Evolutionary conservation across 169 alveolate genomes (phyloP), one percentile per base, ranked within the genome.

Genomic region (Eimeria brunetti): DNA sequence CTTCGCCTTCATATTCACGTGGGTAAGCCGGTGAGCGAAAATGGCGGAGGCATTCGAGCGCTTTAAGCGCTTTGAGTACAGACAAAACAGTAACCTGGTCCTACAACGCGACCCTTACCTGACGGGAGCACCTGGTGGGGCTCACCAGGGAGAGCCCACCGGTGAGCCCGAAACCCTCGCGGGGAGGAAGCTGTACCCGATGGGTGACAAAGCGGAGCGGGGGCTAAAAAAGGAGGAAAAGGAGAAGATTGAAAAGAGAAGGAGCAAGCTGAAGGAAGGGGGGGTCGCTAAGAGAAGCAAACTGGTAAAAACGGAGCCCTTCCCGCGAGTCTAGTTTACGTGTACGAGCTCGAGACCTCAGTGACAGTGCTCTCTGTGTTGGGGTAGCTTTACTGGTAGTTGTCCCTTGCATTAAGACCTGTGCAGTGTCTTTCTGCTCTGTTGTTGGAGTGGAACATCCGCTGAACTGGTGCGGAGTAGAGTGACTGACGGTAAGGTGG

Each of bases 111-210:
- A 73, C 93, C 97, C 97, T 49, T 94, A 96, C 49, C 83, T 91
- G 9, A 92, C 96, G 51, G 96, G 96, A 33, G 96, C 76, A 0
- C 92, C 96, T 14, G 90, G 92, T 67, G 96, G 92, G 36, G 93
- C 89, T 51, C 92, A 92, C 78, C 93, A 80, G 71, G 92, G 93
- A 36, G 99, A 97, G 95, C 99, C 99, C 22, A 98, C 99, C 20
- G 99, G 99, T 0, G 99, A 99, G 95, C 99, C 99, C 46, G 99
- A 99, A 96, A 97, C 99, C 49, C 97, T 99, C 83, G 99, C 96
- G 16, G 99, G 99, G 30, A 97, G 98, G 75, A 94, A 97, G 51
- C 97, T 98, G 88, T 97, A 97, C 96, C 96, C 96, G 56, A 99
- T 99, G 99, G 99, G 99, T 5, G 99, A 98, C 91, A 97, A 97